Percentiles rank a stretch among this genome's conserved stretches.
These are phyloP conservation scores for Purshia tridentata DNA, from an alignment of 306 rosid species.

Conservation along the genomic window DNA sequence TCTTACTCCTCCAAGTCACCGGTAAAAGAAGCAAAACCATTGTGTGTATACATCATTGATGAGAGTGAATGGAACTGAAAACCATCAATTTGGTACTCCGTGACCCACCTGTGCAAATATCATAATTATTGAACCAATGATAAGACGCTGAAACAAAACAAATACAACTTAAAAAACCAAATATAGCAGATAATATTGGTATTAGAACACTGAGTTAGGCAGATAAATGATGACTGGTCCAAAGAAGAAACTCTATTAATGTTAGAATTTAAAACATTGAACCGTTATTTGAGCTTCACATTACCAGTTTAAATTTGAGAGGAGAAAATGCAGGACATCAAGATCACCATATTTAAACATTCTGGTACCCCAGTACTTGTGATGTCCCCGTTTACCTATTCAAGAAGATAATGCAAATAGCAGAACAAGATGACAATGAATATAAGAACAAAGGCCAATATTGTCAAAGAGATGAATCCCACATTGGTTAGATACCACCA, in stretches of 20 bases:
- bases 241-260: slow-evolving; percentile 14
- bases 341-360: slow-evolving; percentile 89
- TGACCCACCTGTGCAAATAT: slow-evolving; percentile 76
- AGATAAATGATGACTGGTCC: slow-evolving; percentile 22
- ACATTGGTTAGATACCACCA: background rate
- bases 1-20: slow-evolving; percentile 97
- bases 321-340: slow-evolving; percentile 87
- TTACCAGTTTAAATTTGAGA: slow-evolving; percentile 93
- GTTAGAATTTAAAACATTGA: background rate
- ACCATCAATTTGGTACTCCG: slow-evolving; percentile 90
- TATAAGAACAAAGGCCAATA: slow-evolving; percentile 9
- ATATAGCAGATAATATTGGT: background rate
- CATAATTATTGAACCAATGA: slow-evolving; percentile 27
- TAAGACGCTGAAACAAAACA: slow-evolving; percentile 10
- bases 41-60: slow-evolving; percentile 92
- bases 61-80: slow-evolving; percentile 90
- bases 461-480: background rate
- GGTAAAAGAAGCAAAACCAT: slow-evolving; percentile 93
- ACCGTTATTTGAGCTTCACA: slow-evolving; percentile 24
- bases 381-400: slow-evolving; percentile 89
- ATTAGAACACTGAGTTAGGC: slow-evolving; percentile 11
- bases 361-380: slow-evolving; percentile 93
- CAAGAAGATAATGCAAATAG: slow-evolving; percentile 34
- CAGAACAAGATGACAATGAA: slow-evolving; percentile 10
- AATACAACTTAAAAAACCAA: slow-evolving; percentile 12